phyloP scores from a whole-genome alignment of 305 asterid species.

The Withania somnifera region DNA sequence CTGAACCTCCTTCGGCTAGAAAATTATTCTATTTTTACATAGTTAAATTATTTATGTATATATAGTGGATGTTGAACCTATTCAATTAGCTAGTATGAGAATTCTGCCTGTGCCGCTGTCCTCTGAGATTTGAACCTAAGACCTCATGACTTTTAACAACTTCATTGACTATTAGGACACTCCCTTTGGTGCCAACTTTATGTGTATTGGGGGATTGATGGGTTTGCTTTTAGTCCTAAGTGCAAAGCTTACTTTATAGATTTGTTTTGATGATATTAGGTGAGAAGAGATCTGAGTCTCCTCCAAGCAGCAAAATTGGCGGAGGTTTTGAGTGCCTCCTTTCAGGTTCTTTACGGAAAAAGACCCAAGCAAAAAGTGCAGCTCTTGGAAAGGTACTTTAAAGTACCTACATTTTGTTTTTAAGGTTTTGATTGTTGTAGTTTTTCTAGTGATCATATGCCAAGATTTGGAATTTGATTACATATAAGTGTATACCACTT shows the following conservation, averaged over 20 bases:
- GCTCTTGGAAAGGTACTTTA: constrained; percentile 57
- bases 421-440: background rate
- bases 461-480: background rate
- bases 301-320: constrained; percentile 54
- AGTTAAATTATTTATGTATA: no score
- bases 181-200: no score
- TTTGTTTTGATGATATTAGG: constrained; percentile 26
- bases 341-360: constrained; percentile 56
- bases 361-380: constrained; percentile 84
- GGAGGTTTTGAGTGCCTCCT: constrained; percentile 54
- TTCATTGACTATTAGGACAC: no score
- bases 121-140: no score
- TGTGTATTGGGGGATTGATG: background rate
- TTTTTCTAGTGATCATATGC: background rate
- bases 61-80: no score
- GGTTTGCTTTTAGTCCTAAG: background rate
- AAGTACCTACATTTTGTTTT: background rate
- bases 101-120: no score
- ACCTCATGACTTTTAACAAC: no score
- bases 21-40: no score
- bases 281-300: constrained; percentile 78
- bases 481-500: background rate
- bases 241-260: background rate
- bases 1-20: no score
- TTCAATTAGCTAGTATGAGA: no score